Base-by-base conservation (phyloP, 441 rosid genomes). In the Populus hybrid region DNA sequence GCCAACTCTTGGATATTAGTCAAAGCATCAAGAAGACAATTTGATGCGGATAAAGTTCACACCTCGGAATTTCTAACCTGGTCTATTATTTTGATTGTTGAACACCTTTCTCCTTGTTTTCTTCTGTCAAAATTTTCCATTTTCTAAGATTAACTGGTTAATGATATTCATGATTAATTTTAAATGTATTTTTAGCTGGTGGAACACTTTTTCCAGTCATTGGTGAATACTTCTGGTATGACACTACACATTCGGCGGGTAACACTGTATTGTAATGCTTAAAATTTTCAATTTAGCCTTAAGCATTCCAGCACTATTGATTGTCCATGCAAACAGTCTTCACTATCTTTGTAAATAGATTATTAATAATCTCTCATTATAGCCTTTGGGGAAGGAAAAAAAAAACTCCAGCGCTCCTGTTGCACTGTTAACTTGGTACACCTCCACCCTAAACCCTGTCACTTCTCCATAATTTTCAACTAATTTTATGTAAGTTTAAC, bases 141-240 rank as follows among this genome's bases (percentile, higher is more conserved):
- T 75, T 70, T 18, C 30, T 73, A 28, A 76, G 72, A 20, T 75
- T 28, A 26, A 67, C 67, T 35, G 57, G 21, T 54, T 12, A 14
- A 16, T 28, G 6, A 74, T 12, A 30, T 67, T 21, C 3, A 3
- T 35, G 20, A 28, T 50, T 66, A 12, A 21, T 65, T 18, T 38
- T 30, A 63, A n/a, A 32, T 35, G 72, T 80, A 14, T 73, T 67
- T 85, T 72, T 80, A 94, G 98, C 77, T 94, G 88, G 96, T 88
- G 89, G 97, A 92, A 89, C 98, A 92, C 81, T 90, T 92, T 79
- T 92, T 94, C 81, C 95, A 90, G 80, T 94, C 97, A 57, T 84
- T 91, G 84, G 97, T 91, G 83, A 93, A 93, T 80, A 93, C 97
- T 78, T 90, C 97, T 69, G 96, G 97, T 67, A 90, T 94, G 95